These are phyloP conservation scores for Rhynchosporium graminicola DNA, from an alignment of 2,329 filamentous ascomycete genomes.

Conservation along the genomic window DNA sequence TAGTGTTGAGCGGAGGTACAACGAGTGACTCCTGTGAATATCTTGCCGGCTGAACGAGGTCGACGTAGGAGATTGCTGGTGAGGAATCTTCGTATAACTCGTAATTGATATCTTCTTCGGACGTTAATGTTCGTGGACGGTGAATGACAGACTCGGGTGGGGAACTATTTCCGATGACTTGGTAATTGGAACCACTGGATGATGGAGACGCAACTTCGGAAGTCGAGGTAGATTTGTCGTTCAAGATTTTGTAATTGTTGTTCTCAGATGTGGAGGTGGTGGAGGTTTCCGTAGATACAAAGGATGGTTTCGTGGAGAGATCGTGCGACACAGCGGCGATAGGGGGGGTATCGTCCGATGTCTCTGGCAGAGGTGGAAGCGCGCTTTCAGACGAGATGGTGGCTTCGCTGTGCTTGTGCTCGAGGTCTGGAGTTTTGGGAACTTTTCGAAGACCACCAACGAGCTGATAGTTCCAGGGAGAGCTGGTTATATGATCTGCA, in stretches of 20 bases:
- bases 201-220: conserved; percentile 31
- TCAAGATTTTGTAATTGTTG: conserved; percentile 41
- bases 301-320: conserved; percentile 40
- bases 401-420: conserved; percentile 30
- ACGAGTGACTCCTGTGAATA: conserved; percentile 64
- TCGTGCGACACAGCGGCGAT: conserved; percentile 31
- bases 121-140: conserved; percentile 35
- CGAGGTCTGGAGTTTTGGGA: conserved; percentile 40
- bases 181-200: conserved; percentile 48
- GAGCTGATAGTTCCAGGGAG: conserved; percentile 40
- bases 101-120: conserved; percentile 49
- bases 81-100: conserved; percentile 51
- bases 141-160: conserved; percentile 40
- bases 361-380: conserved; percentile 35
- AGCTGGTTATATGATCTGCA: conserved; percentile 38
- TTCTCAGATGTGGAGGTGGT: conserved; percentile 38
- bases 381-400: conserved; percentile 25
- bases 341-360: conserved; percentile 30
- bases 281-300: conserved; percentile 36
- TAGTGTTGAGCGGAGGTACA: conserved; percentile 52
- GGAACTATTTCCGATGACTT: conserved; percentile 54
- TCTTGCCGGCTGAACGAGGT: conserved; percentile 40
- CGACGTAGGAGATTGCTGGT: conserved; percentile 42
- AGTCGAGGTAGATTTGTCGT: conserved; percentile 26
- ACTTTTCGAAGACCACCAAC: conserved; percentile 42